Conservation (phyloP, 108 stramenopile genomes). For the Skeletonema menzelii region DNA sequence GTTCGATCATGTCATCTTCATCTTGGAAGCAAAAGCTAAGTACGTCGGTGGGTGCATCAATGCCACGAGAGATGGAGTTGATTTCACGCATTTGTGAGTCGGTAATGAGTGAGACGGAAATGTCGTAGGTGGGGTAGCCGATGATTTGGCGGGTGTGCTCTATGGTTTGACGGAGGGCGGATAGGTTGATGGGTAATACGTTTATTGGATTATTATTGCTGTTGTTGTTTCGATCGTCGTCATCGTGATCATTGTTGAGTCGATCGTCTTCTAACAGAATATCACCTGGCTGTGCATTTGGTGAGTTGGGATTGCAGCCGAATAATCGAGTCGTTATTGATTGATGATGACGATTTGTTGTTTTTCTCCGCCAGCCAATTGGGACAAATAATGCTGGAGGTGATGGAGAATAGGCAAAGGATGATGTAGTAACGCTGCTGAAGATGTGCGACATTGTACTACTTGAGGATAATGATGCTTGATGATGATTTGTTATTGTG, state of each 20-base stretch:
- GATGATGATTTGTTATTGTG: not conserved
- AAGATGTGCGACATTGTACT: too few relatives aligned
- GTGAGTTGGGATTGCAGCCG: slow-evolving; percentile 26
- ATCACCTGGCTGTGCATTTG: slow-evolving; percentile 20
- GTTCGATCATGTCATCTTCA: slow-evolving; percentile 38
- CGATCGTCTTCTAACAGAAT: slow-evolving; percentile 40
- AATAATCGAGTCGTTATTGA: slow-evolving; percentile 23
- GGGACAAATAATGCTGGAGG: not conserved
- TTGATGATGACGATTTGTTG: not conserved
- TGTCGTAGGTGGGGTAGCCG: slow-evolving; percentile 75
- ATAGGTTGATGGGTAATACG: slow-evolving; percentile 14
- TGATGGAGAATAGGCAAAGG: not conserved
- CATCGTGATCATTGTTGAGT: not conserved
- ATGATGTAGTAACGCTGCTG: not conserved
- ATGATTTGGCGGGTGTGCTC: slow-evolving; percentile 50
- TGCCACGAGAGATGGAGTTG: slow-evolving; percentile 68
- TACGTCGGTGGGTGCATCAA: slow-evolving; percentile 81
- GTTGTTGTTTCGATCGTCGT: not conserved
- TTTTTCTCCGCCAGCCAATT: not conserved
- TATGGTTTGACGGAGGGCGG: slow-evolving; percentile 46
- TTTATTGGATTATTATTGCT: not conserved
- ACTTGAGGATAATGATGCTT: not conserved
- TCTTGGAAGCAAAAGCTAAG: slow-evolving; percentile 85
- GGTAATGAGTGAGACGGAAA: slow-evolving; percentile 60
- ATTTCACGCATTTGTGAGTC: slow-evolving; percentile 77